These are phyloP conservation scores for Metschnikowia vanudenii DNA, from an alignment of 805 yeast species.

Conservation along the genomic window DNA sequence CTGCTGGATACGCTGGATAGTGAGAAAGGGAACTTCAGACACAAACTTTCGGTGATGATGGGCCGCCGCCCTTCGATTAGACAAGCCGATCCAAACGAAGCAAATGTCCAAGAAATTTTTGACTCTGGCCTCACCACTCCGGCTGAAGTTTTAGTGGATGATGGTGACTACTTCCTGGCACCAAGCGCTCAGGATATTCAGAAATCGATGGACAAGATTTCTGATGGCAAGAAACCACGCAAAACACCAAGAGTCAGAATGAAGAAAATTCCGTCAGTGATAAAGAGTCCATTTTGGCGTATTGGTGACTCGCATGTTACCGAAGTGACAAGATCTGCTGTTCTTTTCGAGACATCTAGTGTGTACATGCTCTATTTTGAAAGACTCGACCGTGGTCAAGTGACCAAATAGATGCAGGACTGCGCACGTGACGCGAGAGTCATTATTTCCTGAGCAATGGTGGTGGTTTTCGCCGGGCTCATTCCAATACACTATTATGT, in stretches of 20 bases:
- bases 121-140: conserved; percentile 42
- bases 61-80: conserved; percentile 41
- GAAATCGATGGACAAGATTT: conserved; percentile 14
- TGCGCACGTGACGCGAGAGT: conserved; percentile 10
- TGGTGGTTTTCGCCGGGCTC: neutral
- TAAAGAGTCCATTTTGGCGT: conserved; percentile 75
- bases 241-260: conserved; percentile 30
- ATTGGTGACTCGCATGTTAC: conserved; percentile 72
- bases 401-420: conserved; percentile 11
- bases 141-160: conserved; percentile 39
- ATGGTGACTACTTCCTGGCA: conserved; percentile 27
- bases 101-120: conserved; percentile 38
- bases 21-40: conserved; percentile 31
- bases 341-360: conserved; percentile 67
- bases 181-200: conserved; percentile 19
- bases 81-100: conserved; percentile 38
- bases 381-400: conserved; percentile 35
- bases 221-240: conserved; percentile 12
- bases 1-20: conserved; percentile 15
- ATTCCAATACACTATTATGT: conserved; percentile 9
- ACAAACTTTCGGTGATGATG: conserved; percentile 38
- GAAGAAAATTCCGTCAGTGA: conserved; percentile 55
- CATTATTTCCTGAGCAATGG: conserved; percentile 1
- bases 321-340: conserved; percentile 58
- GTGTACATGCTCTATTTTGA: conserved; percentile 88